Conservation (phyloP, 305 asterid species). For the Ilex paraguariensis region DNA sequence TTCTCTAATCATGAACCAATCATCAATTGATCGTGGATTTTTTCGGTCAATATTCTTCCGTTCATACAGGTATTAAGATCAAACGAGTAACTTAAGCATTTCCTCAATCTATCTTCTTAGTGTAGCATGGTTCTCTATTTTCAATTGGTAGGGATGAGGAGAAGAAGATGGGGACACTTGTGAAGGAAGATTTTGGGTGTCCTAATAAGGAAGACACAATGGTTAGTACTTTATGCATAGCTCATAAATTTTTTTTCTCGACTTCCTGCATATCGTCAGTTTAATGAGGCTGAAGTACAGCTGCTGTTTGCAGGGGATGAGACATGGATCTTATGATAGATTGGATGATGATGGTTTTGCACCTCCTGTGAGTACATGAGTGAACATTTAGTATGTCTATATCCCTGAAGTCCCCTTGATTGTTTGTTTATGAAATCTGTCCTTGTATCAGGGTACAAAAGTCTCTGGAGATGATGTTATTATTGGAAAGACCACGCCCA, state of each 20-base stretch:
- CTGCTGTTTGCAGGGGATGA: slow-evolving; percentile 19
- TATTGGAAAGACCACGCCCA: slow-evolving; percentile 24
- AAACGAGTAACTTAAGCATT: not conserved
- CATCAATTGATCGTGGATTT: slow-evolving; percentile 32
- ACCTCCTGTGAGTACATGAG: slow-evolving; percentile 21
- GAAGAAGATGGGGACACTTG: slow-evolving; percentile 31
- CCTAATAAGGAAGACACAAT: slow-evolving; percentile 24
- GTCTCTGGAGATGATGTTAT: slow-evolving; percentile 27
- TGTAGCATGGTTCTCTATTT: not conserved
- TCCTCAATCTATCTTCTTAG: not conserved
- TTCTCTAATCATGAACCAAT: slow-evolving; percentile 28
- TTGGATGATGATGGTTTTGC: slow-evolving; percentile 27
- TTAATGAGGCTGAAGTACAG: not conserved
- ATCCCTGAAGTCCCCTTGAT: not conserved
- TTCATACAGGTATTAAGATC: slow-evolving; percentile 16
- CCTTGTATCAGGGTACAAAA: slow-evolving; percentile 15
- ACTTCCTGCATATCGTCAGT: not conserved
- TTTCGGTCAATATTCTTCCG: slow-evolving; percentile 25
- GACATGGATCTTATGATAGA: slow-evolving; percentile 25
- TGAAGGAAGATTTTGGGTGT: slow-evolving; percentile 27
- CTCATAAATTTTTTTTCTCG: not conserved
- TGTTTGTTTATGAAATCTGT: not conserved
- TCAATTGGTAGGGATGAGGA: slow-evolving; percentile 19
- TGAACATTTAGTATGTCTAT: too few species aligned
- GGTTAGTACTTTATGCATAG: slow-evolving; percentile 10